Evolutionary conservation across 2,329 filamentous ascomycete genomes (phyloP).

Genomic region (Alternaria atra): DNA sequence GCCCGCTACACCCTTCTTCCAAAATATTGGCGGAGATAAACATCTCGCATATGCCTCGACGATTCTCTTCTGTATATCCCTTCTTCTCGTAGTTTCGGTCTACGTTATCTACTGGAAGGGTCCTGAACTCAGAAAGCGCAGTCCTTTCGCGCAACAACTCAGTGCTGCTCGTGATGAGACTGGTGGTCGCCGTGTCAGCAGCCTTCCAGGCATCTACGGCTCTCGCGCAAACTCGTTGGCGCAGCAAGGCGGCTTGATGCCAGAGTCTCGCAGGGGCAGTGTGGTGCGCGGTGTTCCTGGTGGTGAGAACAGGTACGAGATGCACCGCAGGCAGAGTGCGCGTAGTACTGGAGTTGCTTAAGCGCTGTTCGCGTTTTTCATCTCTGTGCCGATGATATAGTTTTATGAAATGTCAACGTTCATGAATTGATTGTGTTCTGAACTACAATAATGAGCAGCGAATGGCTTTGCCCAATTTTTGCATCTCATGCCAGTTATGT

Average conservation of each 20-base stretch:
- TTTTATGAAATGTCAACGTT: background rate
- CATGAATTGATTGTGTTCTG: background rate
- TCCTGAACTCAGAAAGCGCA: conserved; percentile 60
- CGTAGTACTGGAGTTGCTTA: background rate
- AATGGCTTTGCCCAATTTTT: background rate
- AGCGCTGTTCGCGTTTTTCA: background rate
- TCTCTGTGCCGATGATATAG: conserved; percentile 21
- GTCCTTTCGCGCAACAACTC: conserved; percentile 63
- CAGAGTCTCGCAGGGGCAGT: conserved; percentile 40
- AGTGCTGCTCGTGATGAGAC: conserved; percentile 42
- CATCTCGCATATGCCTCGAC: conserved; percentile 64
- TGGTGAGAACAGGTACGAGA: conserved; percentile 20
- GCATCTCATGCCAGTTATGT: background rate
- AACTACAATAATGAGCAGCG: background rate
- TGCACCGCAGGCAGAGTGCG: conserved; percentile 20
- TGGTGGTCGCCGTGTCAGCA: conserved; percentile 45
- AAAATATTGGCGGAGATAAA: conserved; percentile 51
- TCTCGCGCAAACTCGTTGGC: conserved; percentile 41
- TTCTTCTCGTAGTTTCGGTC: conserved; percentile 55
- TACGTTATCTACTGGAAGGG: conserved; percentile 65
- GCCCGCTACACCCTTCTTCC: conserved; percentile 69
- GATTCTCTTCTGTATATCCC: conserved; percentile 62
- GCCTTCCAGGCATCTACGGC: conserved; percentile 43
- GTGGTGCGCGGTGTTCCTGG: conserved; percentile 34
- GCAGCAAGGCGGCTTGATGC: conserved; percentile 23